These are phyloP conservation scores for Myxozyma lipomycoides DNA, from an alignment of 805 yeast species.

Conservation along the genomic window DNA sequence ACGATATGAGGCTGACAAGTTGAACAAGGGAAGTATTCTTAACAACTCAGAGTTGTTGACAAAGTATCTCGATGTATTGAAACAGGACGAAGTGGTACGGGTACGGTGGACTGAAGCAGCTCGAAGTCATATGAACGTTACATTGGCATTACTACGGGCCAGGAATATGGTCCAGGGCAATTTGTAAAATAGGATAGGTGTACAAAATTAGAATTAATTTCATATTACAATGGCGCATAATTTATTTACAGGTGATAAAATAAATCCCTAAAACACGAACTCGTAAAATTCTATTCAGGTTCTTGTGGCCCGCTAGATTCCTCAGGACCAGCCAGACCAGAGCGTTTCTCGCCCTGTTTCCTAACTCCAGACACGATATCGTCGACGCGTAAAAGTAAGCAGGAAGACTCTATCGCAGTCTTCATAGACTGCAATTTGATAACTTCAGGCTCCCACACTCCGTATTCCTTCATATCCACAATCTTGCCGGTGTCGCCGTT, in stretches of 20 bases:
- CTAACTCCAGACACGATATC: conserved; percentile 97
- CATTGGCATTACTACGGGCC: conserved; percentile 18
- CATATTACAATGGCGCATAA: not conserved
- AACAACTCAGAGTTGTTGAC: conserved; percentile 12
- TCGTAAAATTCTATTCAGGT: not conserved
- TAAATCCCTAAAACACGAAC: not conserved
- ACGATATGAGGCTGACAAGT: conserved; percentile 30
- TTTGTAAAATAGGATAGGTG: not conserved
- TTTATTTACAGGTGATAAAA: not conserved
- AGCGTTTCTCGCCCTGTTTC: conserved; percentile 35
- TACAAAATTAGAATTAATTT: not conserved
- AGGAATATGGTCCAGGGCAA: conserved; percentile 18
- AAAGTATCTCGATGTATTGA: conserved; percentile 29
- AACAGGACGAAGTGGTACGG: conserved; percentile 31
- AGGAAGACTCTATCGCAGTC: conserved; percentile 97
- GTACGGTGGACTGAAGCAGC: conserved; percentile 26
- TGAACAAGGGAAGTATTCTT: conserved; percentile 15
- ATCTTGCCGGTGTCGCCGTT: conserved; percentile 93
- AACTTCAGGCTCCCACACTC: conserved; percentile 99
- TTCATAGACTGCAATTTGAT: conserved; percentile 94
- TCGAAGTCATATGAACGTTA: conserved; percentile 22
- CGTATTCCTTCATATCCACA: conserved; percentile 92
- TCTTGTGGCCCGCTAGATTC: not conserved
- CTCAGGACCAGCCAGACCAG: conserved; percentile 13
- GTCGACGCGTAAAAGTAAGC: conserved; percentile 89